A percentile compares a stretch with the other conserved stretches of the same genome.
Evolutionary conservation across 495 filamentous ascomycete species (phyloP).

Genomic region (Tuber brumale): DNA sequence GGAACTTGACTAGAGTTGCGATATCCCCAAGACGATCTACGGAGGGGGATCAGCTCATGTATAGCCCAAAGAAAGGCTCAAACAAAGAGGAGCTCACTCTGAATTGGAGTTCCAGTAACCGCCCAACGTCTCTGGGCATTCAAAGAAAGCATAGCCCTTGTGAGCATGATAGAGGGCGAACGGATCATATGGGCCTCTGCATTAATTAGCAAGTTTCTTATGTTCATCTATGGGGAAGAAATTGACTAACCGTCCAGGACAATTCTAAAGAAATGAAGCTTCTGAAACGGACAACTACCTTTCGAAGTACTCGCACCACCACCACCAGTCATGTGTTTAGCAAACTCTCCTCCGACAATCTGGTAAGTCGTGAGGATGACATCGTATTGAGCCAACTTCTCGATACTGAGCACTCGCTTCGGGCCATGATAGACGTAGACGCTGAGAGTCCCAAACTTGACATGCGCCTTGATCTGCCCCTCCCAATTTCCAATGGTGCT

Average conservation of each 20-base stretch:
- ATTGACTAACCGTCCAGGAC: constrained; percentile 63
- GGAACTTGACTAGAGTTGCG: constrained; percentile 79
- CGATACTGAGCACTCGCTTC: constrained; percentile 59
- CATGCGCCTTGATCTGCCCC: constrained; percentile 75
- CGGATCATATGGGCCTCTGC: constrained; percentile 81
- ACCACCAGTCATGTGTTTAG: constrained; percentile 50
- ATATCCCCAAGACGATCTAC: constrained; percentile 83
- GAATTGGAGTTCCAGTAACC: constrained; percentile 60
- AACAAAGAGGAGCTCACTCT: constrained; percentile 63
- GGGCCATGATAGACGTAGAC: constrained; percentile 82
- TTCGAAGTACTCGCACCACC: constrained; percentile 18
- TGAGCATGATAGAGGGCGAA: constrained; percentile 70
- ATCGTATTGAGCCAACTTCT: constrained; percentile 65
- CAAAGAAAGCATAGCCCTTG: constrained; percentile 75
- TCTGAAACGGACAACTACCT: constrained; percentile 59
- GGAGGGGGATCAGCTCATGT: neutral
- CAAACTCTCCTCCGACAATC: constrained; percentile 72
- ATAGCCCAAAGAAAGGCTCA: constrained; percentile 3
- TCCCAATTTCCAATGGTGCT: constrained; percentile 91
- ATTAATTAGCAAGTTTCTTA: neutral
- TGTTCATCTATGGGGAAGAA: neutral
- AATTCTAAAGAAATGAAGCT: constrained; percentile 87
- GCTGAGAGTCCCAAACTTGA: constrained; percentile 51
- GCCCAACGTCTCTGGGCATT: constrained; percentile 83
- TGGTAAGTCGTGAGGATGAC: constrained; percentile 88